phyloP scores from a whole-genome alignment of 2,329 filamentous ascomycete genomes.

The Colletotrichum abscissum region DNA sequence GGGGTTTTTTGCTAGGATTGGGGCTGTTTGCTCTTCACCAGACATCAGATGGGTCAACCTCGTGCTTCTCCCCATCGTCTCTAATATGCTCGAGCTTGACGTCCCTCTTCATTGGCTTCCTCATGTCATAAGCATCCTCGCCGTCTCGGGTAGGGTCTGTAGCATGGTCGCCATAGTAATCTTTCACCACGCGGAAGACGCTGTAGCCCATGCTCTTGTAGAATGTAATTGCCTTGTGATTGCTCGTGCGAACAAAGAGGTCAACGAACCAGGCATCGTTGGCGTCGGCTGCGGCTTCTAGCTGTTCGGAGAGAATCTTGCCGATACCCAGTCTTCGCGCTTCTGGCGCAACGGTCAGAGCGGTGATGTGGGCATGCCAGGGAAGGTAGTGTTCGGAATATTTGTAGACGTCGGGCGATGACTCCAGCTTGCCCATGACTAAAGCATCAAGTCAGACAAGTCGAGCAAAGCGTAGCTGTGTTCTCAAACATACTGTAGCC shows the following conservation, averaged over 20 bases:
- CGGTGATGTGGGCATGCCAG: constrained; percentile 99
- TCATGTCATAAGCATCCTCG: constrained; percentile 97
- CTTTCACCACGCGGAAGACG: constrained; percentile 87
- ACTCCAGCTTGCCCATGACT: constrained; percentile 98
- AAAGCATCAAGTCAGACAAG: constrained; percentile 41
- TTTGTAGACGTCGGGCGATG: constrained; percentile 79
- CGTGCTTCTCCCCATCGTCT: constrained; percentile 81
- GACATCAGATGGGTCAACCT: constrained; percentile 86
- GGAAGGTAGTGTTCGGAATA: constrained; percentile 92
- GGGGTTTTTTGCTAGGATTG: constrained; percentile 1
- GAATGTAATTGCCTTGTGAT: constrained; percentile 86
- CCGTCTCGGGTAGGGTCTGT: constrained; percentile 69
- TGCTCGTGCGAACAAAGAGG: constrained; percentile 90
- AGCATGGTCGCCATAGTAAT: constrained; percentile 92
- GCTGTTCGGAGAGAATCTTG: constrained; percentile 80
- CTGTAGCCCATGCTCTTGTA: constrained; percentile 94
- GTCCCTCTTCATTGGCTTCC: constrained; percentile 89
- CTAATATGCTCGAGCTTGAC: constrained; percentile 80
- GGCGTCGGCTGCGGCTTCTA: constrained; percentile 85
- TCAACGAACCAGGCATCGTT: constrained; percentile 95
- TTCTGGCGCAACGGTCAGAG: constrained; percentile 89
- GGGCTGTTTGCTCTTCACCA: constrained; percentile 65
- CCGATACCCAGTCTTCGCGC: constrained; percentile 90
- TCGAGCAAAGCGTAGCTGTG: constrained; percentile 21
- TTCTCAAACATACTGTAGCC: constrained; percentile 80